A percentile compares a stretch with the other conserved stretches of the same genome.
phyloP scores from a whole-genome alignment of 306 rosid species.

The Erythrophleum fordii region DNA sequence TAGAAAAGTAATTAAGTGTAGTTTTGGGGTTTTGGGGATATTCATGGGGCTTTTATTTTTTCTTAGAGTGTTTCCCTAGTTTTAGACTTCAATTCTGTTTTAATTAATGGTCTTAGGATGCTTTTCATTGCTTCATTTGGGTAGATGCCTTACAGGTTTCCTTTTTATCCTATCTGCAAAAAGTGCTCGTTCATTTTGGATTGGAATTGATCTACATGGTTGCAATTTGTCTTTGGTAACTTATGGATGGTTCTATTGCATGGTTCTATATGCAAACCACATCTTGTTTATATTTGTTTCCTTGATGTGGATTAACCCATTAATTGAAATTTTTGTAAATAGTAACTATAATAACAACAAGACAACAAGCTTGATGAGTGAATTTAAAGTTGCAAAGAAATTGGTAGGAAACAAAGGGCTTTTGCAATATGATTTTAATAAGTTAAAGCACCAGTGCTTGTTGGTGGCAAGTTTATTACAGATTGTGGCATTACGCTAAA shows the following conservation, averaged over 20 bases:
- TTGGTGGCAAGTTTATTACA: slow-evolving; percentile 68
- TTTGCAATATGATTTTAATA: slow-evolving; percentile 50
- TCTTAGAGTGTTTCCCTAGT: slow-evolving; percentile 39
- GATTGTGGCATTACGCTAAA: slow-evolving; percentile 63
- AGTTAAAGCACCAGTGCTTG: slow-evolving; percentile 68
- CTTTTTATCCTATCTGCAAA: slow-evolving; percentile 65
- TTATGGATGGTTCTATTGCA: slow-evolving; percentile 70
- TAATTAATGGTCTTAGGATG: slow-evolving; percentile 58
- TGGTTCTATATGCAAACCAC: slow-evolving; percentile 56
- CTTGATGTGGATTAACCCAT: slow-evolving; percentile 76
- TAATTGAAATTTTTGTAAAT: slow-evolving; percentile 63
- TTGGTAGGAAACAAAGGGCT: slow-evolving; percentile 71
- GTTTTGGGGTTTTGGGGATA: slow-evolving; percentile 59
- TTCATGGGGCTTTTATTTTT: slow-evolving; percentile 54
- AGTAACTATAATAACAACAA: slow-evolving; percentile 35
- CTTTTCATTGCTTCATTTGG: slow-evolving; percentile 54
- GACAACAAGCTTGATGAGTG: slow-evolving; percentile 30
- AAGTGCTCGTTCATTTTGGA: slow-evolving; percentile 77
- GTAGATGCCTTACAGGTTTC: slow-evolving; percentile 61
- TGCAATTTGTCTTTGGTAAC: slow-evolving; percentile 78
- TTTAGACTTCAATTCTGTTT: slow-evolving; percentile 60
- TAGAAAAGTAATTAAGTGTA: slow-evolving; percentile 78
- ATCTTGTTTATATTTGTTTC: slow-evolving; percentile 48
- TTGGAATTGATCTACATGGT: slow-evolving; percentile 84
- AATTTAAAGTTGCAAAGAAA: slow-evolving; percentile 50